Base-by-base conservation (phyloP, 495 filamentous ascomycete species). In the Neurospora intermedia region DNA sequence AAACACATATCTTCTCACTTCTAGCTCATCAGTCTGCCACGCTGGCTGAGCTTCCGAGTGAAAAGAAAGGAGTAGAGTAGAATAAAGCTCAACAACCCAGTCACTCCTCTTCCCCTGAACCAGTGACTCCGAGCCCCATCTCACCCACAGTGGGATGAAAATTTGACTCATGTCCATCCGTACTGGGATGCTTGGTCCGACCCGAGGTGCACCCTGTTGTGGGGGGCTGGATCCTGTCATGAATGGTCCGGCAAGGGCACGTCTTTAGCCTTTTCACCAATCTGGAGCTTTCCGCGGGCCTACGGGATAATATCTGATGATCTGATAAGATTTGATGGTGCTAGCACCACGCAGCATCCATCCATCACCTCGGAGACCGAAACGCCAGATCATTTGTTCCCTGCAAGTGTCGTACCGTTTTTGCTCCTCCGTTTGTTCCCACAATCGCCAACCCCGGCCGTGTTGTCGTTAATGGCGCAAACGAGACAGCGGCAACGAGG, bases 321-420 rank as follows among this genome's bases (percentile, higher is more conserved):
- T 85, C 83, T 81, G 83, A 85, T 85, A 84, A 84, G 83, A 85
- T 85, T 72, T 76, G 43, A 73, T 72, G 6, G 35, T 38, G 35
- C 69, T 20, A 42, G 35, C 54, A 35, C 16, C 27, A 70, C 27
- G 27, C 35, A 38, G 43, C 59, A 38, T 6, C 18, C 27, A 43
- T 40, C 27, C 8, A 27, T 35, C 15, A 8, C 27, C 54, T 42
- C 41, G 41, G 23, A 62, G 27, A 18, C 6, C 6, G 35, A 35
- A 66, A 66, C 54, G 54, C 54, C 54, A 66, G 13, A 66, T 66
- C 54, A 66, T 66, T 66, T 7, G 35, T 66, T 66, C 27, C 54
- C 54, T 4, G 27, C 27, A 66, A 6, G 54, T 66, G 27, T 66
- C 54, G 15, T 31, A 31, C 54, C 54, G 54, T 66, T 66, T 66